A percentile compares a stretch with the other conserved stretches of the same genome.
Evolutionary conservation across 73 alveolate species (phyloP).

Genomic region (Paramecium octaurelia): DNA sequence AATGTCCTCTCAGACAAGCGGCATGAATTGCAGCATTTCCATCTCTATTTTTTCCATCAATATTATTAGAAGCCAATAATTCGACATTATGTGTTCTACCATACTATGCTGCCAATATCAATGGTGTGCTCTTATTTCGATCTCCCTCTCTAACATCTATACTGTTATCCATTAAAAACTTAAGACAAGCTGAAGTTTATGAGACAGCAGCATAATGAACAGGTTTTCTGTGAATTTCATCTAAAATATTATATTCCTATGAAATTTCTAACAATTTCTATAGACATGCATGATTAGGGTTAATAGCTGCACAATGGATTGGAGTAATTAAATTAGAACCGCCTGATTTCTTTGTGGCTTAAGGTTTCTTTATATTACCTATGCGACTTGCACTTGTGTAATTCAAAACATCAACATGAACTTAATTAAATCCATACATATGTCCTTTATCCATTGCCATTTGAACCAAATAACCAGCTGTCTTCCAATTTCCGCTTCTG

Average conservation of each 20-base stretch:
- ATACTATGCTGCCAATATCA: constrained; percentile 86
- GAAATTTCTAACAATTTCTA: constrained; percentile 74
- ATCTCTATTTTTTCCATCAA: constrained; percentile 74
- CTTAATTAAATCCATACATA: constrained; percentile 88
- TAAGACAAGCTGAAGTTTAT: constrained; percentile 75
- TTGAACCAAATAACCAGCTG: constrained; percentile 79
- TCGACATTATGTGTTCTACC: constrained; percentile 84
- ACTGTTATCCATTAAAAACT: constrained; percentile 85
- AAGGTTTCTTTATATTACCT: neutral
- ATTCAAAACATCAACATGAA: constrained; percentile 85
- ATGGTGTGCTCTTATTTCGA: constrained; percentile 81
- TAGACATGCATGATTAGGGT: constrained; percentile 88
- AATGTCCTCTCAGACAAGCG: constrained; percentile 89
- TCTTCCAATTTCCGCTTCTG: constrained; percentile 86
- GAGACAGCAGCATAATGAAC: constrained; percentile 98
- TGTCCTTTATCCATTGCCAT: constrained; percentile 70
- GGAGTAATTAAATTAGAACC: constrained; percentile 91
- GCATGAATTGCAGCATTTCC: constrained; percentile 91
- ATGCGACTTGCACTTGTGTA: neutral
- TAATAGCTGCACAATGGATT: constrained; percentile 95
- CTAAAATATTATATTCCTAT: constrained; percentile 79
- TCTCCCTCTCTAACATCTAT: constrained; percentile 86
- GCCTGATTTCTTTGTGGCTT: constrained; percentile 83
- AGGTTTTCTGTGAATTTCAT: constrained; percentile 82
- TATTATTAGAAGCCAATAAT: constrained; percentile 60